Evolutionary conservation across 768 basidiomycete genomes (phyloP).

Genomic region (Lactarius tabidus): DNA sequence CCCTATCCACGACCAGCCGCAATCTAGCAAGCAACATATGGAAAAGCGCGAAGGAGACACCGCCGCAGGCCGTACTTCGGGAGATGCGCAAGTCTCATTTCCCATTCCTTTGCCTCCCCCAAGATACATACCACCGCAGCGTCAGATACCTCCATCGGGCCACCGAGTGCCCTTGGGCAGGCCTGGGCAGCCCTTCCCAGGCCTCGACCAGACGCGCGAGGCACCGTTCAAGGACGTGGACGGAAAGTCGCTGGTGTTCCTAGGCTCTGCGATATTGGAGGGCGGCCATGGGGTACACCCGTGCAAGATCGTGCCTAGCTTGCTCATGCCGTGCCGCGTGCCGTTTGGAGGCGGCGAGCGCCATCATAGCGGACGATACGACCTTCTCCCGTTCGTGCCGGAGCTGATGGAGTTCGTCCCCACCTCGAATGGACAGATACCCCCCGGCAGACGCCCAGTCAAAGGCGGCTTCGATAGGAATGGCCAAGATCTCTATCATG

Average conservation of each 20-base stretch:
- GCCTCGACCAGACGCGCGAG: constrained; percentile 38
- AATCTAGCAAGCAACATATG: not conserved
- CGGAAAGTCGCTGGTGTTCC: constrained; percentile 54
- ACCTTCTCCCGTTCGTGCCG: constrained; percentile 66
- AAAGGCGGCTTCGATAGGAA: constrained; percentile 74
- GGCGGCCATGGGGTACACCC: constrained; percentile 59
- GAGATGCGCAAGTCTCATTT: constrained; percentile 10
- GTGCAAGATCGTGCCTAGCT: constrained; percentile 70
- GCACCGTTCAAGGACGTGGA: constrained; percentile 57
- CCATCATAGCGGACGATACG: constrained; percentile 62
- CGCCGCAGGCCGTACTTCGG: not conserved
- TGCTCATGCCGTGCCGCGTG: constrained; percentile 47
- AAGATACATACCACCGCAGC: constrained; percentile 18
- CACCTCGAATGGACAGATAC: constrained; percentile 56
- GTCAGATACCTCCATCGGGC: constrained; percentile 54
- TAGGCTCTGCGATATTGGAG: constrained; percentile 68
- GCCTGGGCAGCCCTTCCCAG: constrained; percentile 42
- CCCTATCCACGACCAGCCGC: not conserved
- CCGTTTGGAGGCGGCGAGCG: constrained; percentile 61
- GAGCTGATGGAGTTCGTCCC: constrained; percentile 72
- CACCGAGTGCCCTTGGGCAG: constrained; percentile 55
- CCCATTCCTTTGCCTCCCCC: constrained; percentile 14
- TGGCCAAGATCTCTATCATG: constrained; percentile 67
- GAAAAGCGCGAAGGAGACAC: not conserved
- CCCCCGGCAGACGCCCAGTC: constrained; percentile 53